Evolutionary conservation across 2,329 filamentous ascomycete species (phyloP), one percentile per base, ranked within the genome.

Genomic region (Pseudovirgaria hyperparasitica): DNA sequence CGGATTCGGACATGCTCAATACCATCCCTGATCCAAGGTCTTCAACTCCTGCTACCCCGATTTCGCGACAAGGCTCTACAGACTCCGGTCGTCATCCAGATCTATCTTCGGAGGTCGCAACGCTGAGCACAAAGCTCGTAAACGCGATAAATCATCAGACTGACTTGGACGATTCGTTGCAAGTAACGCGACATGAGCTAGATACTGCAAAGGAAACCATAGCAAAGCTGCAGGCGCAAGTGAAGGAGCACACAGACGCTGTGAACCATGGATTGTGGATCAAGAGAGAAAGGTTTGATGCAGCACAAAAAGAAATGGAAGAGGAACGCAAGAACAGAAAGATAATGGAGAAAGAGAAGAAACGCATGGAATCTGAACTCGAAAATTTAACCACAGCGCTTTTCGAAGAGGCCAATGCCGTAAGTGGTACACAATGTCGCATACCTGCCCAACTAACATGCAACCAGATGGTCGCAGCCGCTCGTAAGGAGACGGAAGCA

Each of bases 101-200:
- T 41, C 48, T 77, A 22, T 76, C 68, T 48, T 65, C 65, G 38
- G 90, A 96, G 55, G 82, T 98, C 16, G 82, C 87, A 6, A 75
- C 82, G 5, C 64, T 98, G 17, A 96, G 85, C 57, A 87, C 85
- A 25, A 98, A 98, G 55, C 73, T 98, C 36, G 87, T 98, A 42
- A 87, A 90, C 47, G 87, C 90, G 23, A 94, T 98, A 57, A 98
- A 98, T 50, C 80, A 92, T 53, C 86, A 94, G 55, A 94, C 86
- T 6, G 76, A 71, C 13, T 68, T 98, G 23, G 90, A 96, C 54
- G 90, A 98, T 53, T 81, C 74, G 8, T 64, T 98, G 11, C 78
- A 82, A 26, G 75, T 74, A 27, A 80, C 85, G 10, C 73, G 85
- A 19, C 77, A 86, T 49, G 85, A 96, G 47, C 62, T 96, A 24